phyloP scores from a whole-genome alignment of 2,329 filamentous ascomycete species.

The Bipolaris oryzae region DNA sequence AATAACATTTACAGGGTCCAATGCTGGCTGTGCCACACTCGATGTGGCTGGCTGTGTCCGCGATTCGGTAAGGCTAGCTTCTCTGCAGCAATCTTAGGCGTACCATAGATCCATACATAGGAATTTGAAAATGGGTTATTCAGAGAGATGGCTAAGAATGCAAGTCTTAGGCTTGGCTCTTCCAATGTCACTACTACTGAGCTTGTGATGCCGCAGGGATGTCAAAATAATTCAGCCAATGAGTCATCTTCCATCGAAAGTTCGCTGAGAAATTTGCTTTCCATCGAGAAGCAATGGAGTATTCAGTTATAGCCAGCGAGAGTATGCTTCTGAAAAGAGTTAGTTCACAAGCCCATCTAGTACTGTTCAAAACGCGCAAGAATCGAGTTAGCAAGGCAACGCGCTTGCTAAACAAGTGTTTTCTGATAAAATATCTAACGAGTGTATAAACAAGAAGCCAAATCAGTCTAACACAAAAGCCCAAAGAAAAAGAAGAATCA shows the following conservation, averaged over 20 bases:
- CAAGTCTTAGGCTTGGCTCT: not conserved
- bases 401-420: conserved; percentile 1
- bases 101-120: not conserved
- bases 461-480: conserved; percentile 16
- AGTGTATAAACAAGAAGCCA: conserved; percentile 5
- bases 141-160: not conserved
- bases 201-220: no score
- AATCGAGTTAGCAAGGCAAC: not conserved
- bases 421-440: conserved; percentile 4
- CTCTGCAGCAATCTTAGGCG: not conserved
- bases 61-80: not conserved
- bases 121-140: not conserved
- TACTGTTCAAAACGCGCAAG: not conserved
- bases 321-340: no score
- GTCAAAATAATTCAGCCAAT: no score
- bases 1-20: conserved; percentile 19
- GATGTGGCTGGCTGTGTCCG: conserved; percentile 7
- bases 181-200: not conserved
- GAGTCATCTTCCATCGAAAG: no score
- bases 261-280: no score
- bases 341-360: not conserved
- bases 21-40: conserved; percentile 9
- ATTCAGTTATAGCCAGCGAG: no score
- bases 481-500: conserved; percentile 13
- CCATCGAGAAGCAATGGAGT: no score